Conservation (phyloP, 768 basidiomycete species). For the Chalciporus piperatus region DNA sequence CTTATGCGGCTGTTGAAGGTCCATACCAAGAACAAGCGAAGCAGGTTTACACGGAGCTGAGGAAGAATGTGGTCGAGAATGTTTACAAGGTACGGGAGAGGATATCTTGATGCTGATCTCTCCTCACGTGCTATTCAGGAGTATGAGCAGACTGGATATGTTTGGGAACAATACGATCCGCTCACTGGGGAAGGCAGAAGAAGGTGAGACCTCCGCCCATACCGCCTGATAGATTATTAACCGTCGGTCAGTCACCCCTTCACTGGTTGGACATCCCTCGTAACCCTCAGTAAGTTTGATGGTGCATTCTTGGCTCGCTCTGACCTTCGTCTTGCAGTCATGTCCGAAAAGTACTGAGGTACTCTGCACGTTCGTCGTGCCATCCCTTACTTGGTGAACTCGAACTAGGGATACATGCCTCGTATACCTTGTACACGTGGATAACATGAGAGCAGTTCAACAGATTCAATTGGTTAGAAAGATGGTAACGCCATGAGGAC, state of each 20-base stretch:
- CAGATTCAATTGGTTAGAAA: neutral
- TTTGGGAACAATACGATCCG: slow-evolving; percentile 97
- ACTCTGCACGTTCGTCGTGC: neutral
- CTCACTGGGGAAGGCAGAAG: slow-evolving; percentile 77
- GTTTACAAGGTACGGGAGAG: slow-evolving; percentile 58
- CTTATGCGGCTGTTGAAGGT: slow-evolving; percentile 75
- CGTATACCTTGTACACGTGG: neutral
- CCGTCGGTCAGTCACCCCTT: slow-evolving; percentile 74
- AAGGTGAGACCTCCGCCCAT: slow-evolving; percentile 53
- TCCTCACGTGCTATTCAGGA: slow-evolving; percentile 49
- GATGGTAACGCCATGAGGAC: no score
- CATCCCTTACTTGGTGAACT: neutral
- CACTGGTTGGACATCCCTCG: slow-evolving; percentile 93
- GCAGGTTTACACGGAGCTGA: slow-evolving; percentile 75
- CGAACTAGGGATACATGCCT: neutral
- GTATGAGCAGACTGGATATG: slow-evolving; percentile 89
- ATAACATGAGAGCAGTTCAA: neutral
- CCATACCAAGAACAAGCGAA: slow-evolving; percentile 74
- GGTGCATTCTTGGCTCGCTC: neutral
- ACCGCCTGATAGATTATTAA: slow-evolving; percentile 7
- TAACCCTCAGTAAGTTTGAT: slow-evolving; percentile 72
- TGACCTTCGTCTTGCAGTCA: slow-evolving; percentile 39
- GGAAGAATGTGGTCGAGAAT: slow-evolving; percentile 83
- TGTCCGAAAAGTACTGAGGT: slow-evolving; percentile 64
- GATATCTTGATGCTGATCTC: neutral